These are phyloP conservation scores for Magnusiomyces ingens DNA, from an alignment of 1,139 yeast species.

Conservation along the genomic window DNA sequence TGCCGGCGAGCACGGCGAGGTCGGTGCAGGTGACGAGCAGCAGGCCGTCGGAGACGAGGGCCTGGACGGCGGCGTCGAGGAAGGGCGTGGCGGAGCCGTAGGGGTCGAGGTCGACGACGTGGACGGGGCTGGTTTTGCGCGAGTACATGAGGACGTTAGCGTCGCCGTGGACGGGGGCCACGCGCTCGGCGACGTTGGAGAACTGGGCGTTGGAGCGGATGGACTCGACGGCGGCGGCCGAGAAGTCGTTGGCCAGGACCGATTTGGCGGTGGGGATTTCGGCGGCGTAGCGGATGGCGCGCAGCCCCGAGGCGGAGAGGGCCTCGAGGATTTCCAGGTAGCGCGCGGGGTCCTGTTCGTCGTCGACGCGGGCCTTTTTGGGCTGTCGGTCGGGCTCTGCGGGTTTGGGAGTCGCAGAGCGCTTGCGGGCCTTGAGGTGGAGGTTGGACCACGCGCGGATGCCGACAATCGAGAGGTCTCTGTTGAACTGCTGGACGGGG, in stretches of 20 bases:
- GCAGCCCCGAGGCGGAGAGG: conserved; percentile 85
- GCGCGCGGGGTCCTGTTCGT: conserved; percentile 28
- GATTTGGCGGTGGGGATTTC: conserved; percentile 70
- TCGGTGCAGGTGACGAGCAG: conserved; percentile 92
- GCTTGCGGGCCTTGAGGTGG: conserved; percentile 30
- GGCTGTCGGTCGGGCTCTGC: conserved; percentile 22
- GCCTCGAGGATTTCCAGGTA: conserved; percentile 76
- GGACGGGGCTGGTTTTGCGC: conserved; percentile 35
- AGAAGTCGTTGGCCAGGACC: conserved; percentile 83
- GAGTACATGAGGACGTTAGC: conserved; percentile 75
- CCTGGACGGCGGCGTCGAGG: conserved; percentile 80
- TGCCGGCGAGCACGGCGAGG: conserved; percentile 90
- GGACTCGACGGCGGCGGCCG: conserved; percentile 78
- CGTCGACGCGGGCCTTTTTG: background rate
- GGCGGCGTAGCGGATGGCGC: conserved; percentile 88
- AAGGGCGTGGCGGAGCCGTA: conserved; percentile 97
- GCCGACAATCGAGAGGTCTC: conserved; percentile 81
- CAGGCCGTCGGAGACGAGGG: conserved; percentile 74
- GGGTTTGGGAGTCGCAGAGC: conserved; percentile 29
- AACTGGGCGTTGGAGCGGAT: conserved; percentile 64
- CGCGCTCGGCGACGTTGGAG: conserved; percentile 50
- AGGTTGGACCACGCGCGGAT: conserved; percentile 79
- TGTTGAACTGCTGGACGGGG: conserved; percentile 92
- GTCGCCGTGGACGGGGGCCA: conserved; percentile 71
- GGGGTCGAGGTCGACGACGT: conserved; percentile 90